phyloP scores from a whole-genome alignment of 768 basidiomycete genomes.

The Clitopilus passeckerianus region DNA sequence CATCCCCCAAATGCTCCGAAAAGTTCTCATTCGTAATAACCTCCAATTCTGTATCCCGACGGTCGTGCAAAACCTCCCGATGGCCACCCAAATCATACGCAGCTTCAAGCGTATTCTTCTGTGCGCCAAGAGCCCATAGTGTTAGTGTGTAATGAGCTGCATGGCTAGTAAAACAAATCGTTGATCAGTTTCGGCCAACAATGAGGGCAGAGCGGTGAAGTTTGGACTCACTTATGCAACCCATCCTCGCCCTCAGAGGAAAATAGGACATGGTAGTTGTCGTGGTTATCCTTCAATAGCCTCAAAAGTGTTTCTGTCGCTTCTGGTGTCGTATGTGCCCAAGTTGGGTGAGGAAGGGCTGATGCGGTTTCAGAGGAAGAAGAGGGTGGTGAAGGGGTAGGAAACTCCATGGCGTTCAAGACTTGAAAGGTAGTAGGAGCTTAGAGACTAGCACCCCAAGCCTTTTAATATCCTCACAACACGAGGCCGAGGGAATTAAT shows the following conservation, averaged over 20 bases:
- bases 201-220: background rate
- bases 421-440: background rate
- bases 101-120: background rate
- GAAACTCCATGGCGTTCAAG: background rate
- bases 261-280: background rate
- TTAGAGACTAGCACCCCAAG: background rate
- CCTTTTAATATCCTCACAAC: background rate
- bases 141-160: background rate
- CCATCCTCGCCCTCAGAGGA: background rate
- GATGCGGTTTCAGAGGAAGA: background rate
- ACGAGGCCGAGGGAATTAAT: background rate
- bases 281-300: background rate
- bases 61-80: background rate
- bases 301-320: background rate
- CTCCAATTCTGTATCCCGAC: background rate
- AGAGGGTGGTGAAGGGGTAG: background rate
- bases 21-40: background rate
- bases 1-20: background rate
- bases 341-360: background rate
- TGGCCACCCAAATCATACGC: background rate
- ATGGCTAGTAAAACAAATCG: background rate
- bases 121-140: background rate
- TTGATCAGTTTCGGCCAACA: background rate
- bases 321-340: background rate
- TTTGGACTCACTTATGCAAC: background rate